Base-by-base conservation (phyloP, 2,329 filamentous ascomycete species). In the Clonostachys byssicola region DNA sequence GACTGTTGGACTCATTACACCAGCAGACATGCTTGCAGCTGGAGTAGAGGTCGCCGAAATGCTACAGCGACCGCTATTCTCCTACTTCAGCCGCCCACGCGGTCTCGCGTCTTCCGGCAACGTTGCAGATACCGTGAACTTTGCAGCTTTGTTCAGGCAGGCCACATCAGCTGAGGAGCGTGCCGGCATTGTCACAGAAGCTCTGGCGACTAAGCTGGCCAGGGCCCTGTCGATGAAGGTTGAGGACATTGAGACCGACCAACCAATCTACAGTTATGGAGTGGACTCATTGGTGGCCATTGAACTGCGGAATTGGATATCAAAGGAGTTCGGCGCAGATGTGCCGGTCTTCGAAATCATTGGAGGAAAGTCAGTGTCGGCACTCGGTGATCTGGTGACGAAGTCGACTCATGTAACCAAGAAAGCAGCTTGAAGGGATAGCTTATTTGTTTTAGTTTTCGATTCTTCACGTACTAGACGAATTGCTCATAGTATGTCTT, bases 221-320 rank as follows among this genome's bases (percentile, higher is more conserved):
- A 13, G 33, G 10, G 64, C 66, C 23, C 71, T 74, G 64, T 71
- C 64, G 47, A 67, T 74, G 60, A 54, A 67, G 3, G 59, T 64
- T 0, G 66, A 67, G 40, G 71, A 75, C 42, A 64, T 77, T 14
- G 70, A 76, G 50, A 55, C 60, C 35, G 57, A 57, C 33, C 63
- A 63, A 45, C 58, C 69, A 1, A 64, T 70, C 5, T 65, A 62
- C 30, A 68, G 65, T 4, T 79, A 78, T 49, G 76, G 75, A 1
- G 70, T 79, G 6, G 76, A 80, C 58, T 77, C 73, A 0, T 63
- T 79, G 10, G 70, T 77, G 6, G 74, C 74, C 2, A 71, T 78
- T 16, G 71, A 71, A 14, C 58, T 78, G 8, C 66, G 74, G n/a
- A 77, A 70, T 52, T 78, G 74, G 74, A 66, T 79, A 6, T 59